Conservation (phyloP, 2,329 filamentous ascomycete genomes). For the Colletotrichum scovillei region DNA sequence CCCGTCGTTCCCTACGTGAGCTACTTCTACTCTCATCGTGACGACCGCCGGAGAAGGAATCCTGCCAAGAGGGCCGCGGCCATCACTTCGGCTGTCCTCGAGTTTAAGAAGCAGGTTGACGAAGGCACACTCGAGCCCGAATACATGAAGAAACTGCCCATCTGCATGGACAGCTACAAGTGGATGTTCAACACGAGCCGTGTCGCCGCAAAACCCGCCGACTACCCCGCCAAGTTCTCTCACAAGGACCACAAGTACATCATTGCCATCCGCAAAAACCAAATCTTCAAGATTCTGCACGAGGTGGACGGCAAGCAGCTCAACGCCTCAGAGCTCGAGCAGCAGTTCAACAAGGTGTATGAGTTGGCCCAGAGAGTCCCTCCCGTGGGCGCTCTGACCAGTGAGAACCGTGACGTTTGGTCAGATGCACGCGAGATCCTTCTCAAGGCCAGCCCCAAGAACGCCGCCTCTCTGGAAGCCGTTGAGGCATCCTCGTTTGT, state of each 20-base stretch:
- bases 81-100: conserved; percentile 84
- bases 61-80: conserved; percentile 94
- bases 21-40: conserved; percentile 99
- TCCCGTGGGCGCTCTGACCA: conserved; percentile 86
- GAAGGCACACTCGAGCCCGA: conserved; percentile 87
- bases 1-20: conserved; percentile 98
- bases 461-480: conserved; percentile 79
- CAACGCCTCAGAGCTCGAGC: conserved; percentile 89
- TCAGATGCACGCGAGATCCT: conserved; percentile 83
- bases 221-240: conserved; percentile 86
- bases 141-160: conserved; percentile 97
- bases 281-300: conserved; percentile 92
- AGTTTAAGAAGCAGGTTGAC: conserved; percentile 96
- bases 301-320: conserved; percentile 86
- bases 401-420: conserved; percentile 94
- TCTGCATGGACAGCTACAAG: conserved; percentile 98
- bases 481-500: conserved; percentile 93
- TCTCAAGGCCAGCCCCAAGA: conserved; percentile 80
- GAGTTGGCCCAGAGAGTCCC: conserved; percentile 77
- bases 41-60: conserved; percentile 88
- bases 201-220: conserved; percentile 83
- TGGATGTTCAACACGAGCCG: conserved; percentile 98
- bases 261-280: conserved; percentile 91
- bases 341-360: conserved; percentile 88
- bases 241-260: conserved; percentile 85